These are phyloP conservation scores for Aspergillus phoenicis DNA, from an alignment of 2,329 filamentous ascomycete genomes.

Conservation along the genomic window DNA sequence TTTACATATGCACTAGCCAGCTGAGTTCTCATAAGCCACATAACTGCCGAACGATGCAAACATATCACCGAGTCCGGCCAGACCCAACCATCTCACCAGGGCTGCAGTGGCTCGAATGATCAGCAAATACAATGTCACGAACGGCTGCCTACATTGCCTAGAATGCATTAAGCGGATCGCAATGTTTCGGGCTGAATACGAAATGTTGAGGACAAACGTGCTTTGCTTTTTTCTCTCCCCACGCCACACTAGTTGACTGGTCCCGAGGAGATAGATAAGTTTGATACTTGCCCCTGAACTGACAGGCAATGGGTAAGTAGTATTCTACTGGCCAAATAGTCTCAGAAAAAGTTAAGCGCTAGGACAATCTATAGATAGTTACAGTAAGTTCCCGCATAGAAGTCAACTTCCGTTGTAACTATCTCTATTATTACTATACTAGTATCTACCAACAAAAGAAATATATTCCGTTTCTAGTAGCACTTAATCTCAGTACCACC, in stretches of 20 bases:
- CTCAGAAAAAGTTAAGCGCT: background rate
- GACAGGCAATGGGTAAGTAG: background rate
- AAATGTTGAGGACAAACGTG: background rate
- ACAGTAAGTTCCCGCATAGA: too few relatives aligned
- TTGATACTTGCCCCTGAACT: background rate
- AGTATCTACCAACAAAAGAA: background rate
- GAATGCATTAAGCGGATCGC: background rate
- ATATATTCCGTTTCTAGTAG: background rate
- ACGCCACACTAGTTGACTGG: background rate
- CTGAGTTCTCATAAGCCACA: background rate
- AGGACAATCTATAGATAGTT: background rate
- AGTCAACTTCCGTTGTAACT: too few relatives aligned
- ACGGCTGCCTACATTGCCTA: background rate
- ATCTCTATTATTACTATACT: too few relatives aligned
- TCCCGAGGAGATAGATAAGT: background rate
- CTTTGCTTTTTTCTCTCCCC: background rate
- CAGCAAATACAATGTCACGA: background rate
- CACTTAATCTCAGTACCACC: background rate
- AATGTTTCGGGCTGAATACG: background rate
- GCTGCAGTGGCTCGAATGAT: background rate
- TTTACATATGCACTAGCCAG: background rate
- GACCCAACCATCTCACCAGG: background rate
- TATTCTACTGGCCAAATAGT: background rate
- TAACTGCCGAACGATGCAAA: background rate
- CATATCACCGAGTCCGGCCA: background rate